Evolutionary conservation across 2,329 filamentous ascomycete species (phyloP).

Genomic region (Scleromitrula shiraiana): DNA sequence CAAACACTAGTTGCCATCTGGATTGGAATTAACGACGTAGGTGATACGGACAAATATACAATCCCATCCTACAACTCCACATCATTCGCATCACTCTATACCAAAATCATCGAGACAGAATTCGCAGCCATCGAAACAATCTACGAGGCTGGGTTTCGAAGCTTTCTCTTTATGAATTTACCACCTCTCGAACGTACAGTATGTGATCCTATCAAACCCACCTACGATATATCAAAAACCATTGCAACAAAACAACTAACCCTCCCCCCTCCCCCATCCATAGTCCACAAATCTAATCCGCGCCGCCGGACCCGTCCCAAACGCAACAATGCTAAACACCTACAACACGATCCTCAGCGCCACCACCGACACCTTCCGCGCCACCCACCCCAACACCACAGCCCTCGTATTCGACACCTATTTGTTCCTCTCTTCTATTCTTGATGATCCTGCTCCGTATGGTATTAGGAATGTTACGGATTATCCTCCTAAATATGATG

Average conservation of each 20-base stretch:
- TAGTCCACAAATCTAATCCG: slow-evolving; percentile 24
- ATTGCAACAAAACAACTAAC: no score
- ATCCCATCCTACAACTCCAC: slow-evolving; percentile 33
- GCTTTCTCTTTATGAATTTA: slow-evolving; percentile 43
- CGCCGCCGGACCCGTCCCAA: slow-evolving; percentile 33
- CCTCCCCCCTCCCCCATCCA: not conserved
- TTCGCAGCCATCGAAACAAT: slow-evolving; percentile 36
- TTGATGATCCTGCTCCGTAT: slow-evolving; percentile 35
- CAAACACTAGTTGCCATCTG: slow-evolving; percentile 42
- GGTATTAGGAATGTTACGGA: slow-evolving; percentile 39
- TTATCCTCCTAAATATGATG: slow-evolving; percentile 38
- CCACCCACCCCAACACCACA: slow-evolving; percentile 28
- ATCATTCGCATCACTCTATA: slow-evolving; percentile 39
- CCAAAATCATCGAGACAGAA: slow-evolving; percentile 33
- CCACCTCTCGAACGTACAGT: slow-evolving; percentile 41
- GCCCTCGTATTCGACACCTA: slow-evolving; percentile 40
- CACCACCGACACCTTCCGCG: slow-evolving; percentile 12
- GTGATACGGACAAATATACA: slow-evolving; percentile 38
- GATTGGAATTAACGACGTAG: slow-evolving; percentile 51
- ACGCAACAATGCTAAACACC: slow-evolving; percentile 37
- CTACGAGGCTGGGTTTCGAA: slow-evolving; percentile 36
- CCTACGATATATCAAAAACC: no score
- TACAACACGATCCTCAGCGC: slow-evolving; percentile 35
- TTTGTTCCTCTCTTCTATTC: slow-evolving; percentile 33
- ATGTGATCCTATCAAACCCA: slow-evolving; percentile 13